These are phyloP conservation scores for Phytomonas serpens DNA, from an alignment of 208 protist genomes.

Conservation along the genomic window DNA sequence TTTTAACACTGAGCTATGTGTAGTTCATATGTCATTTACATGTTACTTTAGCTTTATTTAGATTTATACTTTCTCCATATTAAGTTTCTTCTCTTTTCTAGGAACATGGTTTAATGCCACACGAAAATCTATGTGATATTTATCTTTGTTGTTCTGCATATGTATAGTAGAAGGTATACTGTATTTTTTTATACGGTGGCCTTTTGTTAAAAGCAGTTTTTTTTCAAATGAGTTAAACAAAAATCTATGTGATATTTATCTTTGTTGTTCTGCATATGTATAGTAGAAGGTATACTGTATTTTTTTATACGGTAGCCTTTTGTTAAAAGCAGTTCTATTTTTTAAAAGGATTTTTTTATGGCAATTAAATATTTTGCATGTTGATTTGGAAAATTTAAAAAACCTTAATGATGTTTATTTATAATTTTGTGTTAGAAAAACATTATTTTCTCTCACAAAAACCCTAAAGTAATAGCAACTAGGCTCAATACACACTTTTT, in stretches of 20 bases:
- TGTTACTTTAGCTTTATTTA: no score
- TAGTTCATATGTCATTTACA: no score
- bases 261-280: no score
- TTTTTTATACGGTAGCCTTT: conserved; percentile 15
- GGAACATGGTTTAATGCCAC: conserved; percentile 8
- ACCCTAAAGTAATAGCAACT: no score
- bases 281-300: no score
- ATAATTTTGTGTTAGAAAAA: conserved; percentile 11
- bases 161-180: no score
- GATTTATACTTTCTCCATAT: conserved; percentile 11
- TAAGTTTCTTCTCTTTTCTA: conserved; percentile 9
- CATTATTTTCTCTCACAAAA: no score
- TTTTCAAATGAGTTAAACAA: conserved; percentile 14
- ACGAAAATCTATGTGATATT: conserved; percentile 12
- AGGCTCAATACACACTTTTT: no score
- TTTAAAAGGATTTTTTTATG: conserved; percentile 9
- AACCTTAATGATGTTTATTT: conserved; percentile 5
- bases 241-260: conserved; percentile 10
- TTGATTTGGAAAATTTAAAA: conserved; percentile 8
- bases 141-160: conserved; percentile 6
- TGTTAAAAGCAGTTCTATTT: conserved; percentile 4
- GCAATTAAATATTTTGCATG: conserved; percentile 1
- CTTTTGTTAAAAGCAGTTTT: conserved; percentile 5
- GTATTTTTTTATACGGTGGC: conserved; percentile 13
- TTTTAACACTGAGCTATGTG: no score